These are phyloP conservation scores for Pseudogymnoascus sp. DNA, from an alignment of 2,329 filamentous ascomycete species.

Conservation along the genomic window DNA sequence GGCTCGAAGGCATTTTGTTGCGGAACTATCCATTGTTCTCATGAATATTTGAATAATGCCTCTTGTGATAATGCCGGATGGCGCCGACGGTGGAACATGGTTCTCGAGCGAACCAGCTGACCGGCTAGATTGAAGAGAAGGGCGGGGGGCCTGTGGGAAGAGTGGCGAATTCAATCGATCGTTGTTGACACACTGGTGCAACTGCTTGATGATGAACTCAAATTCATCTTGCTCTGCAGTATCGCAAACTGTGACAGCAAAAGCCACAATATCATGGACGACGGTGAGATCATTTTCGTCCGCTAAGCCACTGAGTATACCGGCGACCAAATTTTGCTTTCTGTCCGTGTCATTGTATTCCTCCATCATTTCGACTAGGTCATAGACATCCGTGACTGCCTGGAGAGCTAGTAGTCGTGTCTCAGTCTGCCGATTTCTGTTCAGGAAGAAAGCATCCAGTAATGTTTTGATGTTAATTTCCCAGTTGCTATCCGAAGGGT, in stretches of 20 bases:
- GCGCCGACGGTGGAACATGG: constrained; percentile 35
- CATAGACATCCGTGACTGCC: constrained; percentile 45
- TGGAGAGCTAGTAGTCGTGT: constrained; percentile 58
- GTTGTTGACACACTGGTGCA: constrained; percentile 43
- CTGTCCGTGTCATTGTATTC: constrained; percentile 51
- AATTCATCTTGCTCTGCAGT: constrained; percentile 54
- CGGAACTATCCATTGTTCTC: constrained; percentile 59
- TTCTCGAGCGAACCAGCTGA: not conserved
- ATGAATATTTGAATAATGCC: constrained; percentile 73
- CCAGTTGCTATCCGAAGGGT: constrained; percentile 64
- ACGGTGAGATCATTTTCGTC: constrained; percentile 58
- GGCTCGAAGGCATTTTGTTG: constrained; percentile 54
- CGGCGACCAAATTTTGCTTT: constrained; percentile 51
- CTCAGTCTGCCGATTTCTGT: constrained; percentile 51
- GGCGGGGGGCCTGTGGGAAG: constrained; percentile 22
- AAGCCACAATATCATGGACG: constrained; percentile 56
- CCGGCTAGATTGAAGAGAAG: constrained; percentile 5
- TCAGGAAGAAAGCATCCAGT: constrained; percentile 56
- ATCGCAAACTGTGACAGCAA: constrained; percentile 58
- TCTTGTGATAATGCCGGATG: constrained; percentile 63
- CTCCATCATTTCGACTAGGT: constrained; percentile 42
- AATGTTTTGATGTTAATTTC: constrained; percentile 55
- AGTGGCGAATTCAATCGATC: constrained; percentile 39
- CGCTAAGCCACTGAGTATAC: constrained; percentile 53
- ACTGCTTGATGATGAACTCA: constrained; percentile 46